phyloP scores from a whole-genome alignment of 2,329 filamentous ascomycete genomes.

The Fusarium oxysporum region DNA sequence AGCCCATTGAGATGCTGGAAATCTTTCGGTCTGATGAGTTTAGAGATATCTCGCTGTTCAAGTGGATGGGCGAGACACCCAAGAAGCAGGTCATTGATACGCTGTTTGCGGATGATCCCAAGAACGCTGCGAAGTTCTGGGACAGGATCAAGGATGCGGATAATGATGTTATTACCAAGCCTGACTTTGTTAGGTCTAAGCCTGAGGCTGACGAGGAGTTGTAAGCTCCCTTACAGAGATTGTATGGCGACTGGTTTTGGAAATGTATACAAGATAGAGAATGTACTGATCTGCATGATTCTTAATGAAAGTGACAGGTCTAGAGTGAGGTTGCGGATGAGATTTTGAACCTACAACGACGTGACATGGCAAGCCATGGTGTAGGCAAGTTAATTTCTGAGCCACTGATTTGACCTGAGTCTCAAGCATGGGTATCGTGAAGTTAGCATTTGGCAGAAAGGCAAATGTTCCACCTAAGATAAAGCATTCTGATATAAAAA shows the following conservation, averaged over 20 bases:
- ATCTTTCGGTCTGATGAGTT: constrained; percentile 79
- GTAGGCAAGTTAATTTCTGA: no score
- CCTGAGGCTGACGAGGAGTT: constrained; percentile 4
- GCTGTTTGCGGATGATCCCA: constrained; percentile 70
- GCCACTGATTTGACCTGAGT: no score
- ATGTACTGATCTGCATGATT: accelerated
- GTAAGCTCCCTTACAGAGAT: accelerated
- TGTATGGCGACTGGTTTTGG: not conserved
- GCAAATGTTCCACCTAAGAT: no score
- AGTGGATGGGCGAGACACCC: constrained; percentile 81
- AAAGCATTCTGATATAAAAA: no score
- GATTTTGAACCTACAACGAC: accelerated
- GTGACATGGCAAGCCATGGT: accelerated
- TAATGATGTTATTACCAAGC: constrained; percentile 65
- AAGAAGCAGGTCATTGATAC: constrained; percentile 74
- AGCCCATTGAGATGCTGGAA: constrained; percentile 80
- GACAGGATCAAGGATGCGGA: constrained; percentile 70
- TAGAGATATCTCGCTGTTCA: constrained; percentile 77
- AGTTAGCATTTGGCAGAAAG: no score
- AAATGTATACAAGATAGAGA: not conserved
- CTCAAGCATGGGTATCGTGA: no score
- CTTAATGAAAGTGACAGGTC: accelerated
- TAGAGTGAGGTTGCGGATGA: accelerated
- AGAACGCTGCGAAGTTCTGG: constrained; percentile 72
- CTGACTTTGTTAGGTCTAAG: constrained; percentile 34